Base-by-base conservation (phyloP, 2,329 filamentous ascomycete genomes). In the Periglandula ipomoeae region DNA sequence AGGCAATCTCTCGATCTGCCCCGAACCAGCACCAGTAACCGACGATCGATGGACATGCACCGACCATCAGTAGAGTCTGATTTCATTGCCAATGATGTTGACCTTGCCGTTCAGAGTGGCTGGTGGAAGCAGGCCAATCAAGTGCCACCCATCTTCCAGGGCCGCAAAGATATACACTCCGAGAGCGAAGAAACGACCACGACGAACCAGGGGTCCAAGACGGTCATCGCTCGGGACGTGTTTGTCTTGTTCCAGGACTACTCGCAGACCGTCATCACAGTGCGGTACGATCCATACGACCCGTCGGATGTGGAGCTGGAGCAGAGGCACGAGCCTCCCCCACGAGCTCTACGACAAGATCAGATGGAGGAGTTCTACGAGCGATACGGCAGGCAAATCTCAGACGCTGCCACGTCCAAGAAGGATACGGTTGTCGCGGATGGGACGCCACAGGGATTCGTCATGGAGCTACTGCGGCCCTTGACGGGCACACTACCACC, bases 191-290 rank as follows among this genome's bases (percentile, higher is more conserved):
- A 96, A 61, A 81, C 83, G 1, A 82, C 77, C 6, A 78, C 84
- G 13, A 76, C 78, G 10, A 82, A 83, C 54, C 79, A 83, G 13
- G 84, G 84, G 24, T 82, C 86, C 23, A 84, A 83, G 62, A 81
- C 81, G 1, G 77, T 76, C 1, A 72, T 95, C 19, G 87, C 84
- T 6, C 90, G 90, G 55, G 82, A 90, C 51, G 76, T 96, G 38
- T 93, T 85, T 58, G 73, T 97, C n/a, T 70, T 98, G 8, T 98
- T 88, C 70, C 84, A 89, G 59, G 93, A 98, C 68, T 98, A 98
- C 66, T 96, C 90, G 17, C 93, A 97, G 64, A 97, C 91, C 0
- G 76, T 94, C 54, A 79, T 98, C 59, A 89, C 84, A 0, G 86
- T 84, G 17, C 82, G 77, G 45, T 97, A 85, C 64, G 87, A 95